Base-by-base conservation (phyloP, 192 early-diverging fungal genomes). In the Tieghemiomyces parasiticus region DNA sequence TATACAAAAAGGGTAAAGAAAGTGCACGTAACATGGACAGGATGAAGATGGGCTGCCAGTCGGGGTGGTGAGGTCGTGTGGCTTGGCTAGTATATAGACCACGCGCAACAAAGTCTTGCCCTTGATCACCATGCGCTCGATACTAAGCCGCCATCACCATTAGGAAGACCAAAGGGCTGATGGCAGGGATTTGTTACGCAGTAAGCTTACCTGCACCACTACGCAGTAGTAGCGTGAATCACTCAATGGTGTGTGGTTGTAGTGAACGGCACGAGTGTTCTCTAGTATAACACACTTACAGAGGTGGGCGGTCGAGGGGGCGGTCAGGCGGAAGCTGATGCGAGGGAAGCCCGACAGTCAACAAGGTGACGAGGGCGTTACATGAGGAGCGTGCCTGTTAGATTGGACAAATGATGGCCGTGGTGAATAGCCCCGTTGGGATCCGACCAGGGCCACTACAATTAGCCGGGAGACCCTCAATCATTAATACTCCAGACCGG, bases 221-320 rank as follows among this genome's bases (percentile, higher is more conserved):
- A 91, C 82, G 54, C 75, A 78, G 55, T 86, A 81, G 58, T 83
- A 82, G 53, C 75, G 69, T 0, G 76, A 76, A 59, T 86, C 20
- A 59, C 33, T 4, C 67, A 74, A 65, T 80, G 75, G 75, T 44
- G 24, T 25, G 32, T 26, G 74, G 9, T 62, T 63, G 61, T 71
- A 71, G 60, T 81, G 75, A 0, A 71, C 67, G 60, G 69, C 87
- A 12, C 83, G 79, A 29, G 90, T 96, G 74, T 96, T 96, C 66
- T 93, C 90, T 59, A 96, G 77, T 8, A 94, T 69, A 0, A 96
- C 71, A 4, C 84, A 81, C 63, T 96, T 96, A 77, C 93, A 96
- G 48, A 96, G 72, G 54, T 95, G 91, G 28, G 71, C 74, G 6
- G 74, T 69, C 13, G 83, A 84, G 4, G 91, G 91, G 4, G 83